Base-by-base conservation (phyloP, 345 rosid species). In the Lagerstroemia speciosa region DNA sequence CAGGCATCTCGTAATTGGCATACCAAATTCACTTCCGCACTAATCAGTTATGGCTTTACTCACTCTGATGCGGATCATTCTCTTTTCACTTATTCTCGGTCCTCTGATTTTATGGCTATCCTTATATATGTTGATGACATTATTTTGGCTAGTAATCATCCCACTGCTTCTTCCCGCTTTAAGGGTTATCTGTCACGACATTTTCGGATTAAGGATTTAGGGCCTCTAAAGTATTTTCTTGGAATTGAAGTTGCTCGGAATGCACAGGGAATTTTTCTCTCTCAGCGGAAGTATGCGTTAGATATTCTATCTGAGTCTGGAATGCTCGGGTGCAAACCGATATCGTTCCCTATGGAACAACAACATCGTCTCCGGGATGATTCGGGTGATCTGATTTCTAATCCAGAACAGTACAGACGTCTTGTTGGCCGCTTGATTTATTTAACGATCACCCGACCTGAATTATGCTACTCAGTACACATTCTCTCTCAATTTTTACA, bases 371-470 rank as follows among this genome's bases (percentile, higher is more conserved):
- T n/a, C 0, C 0, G 0, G 7, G 0, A 34, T 17, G 27, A 34
- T 1, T 6, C 46, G 6, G 40, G 16, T 10, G 34, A 0, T n/a
- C 22, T 12, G 2, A 0, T 27, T 1, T 0, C 22, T 8, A 6
- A 69, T 32, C 19, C 27, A 11, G 8, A 10, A 15, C 6, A 0
- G 0, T 57, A 31, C 9, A 29, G 32, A 24, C 5, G 19, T 11
- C 33, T 57, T 0, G 0, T 38, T 3, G 53, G 71, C 16, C 57
- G 33, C 8, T 9, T 69, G 0, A 36, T 69, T 7, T 40, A 58
- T 29, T 27, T 69, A 22, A 34, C 37, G 0, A 15, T 68, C 20
- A 55, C 64, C 34, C 29, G 7, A 34, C 64, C 34, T 32, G 2
- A 55, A 19, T 20, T 55, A 30, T 14, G 46, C 14, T 37, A 68